These are phyloP conservation scores for Zygnema circumcarinatum DNA, from an alignment of 139 green algal genomes.

Conservation along the genomic window DNA sequence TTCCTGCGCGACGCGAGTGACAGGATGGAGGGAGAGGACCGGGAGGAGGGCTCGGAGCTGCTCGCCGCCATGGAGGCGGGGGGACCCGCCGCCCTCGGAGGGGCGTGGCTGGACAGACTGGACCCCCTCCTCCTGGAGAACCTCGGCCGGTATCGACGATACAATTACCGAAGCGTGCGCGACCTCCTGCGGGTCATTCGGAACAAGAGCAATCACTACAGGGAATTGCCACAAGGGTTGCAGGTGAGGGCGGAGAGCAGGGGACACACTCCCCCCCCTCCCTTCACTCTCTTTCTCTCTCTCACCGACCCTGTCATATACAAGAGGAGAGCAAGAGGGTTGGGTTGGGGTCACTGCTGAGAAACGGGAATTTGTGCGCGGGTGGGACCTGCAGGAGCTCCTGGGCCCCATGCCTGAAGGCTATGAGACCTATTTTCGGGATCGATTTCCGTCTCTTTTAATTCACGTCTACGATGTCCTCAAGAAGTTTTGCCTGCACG, in stretches of 20 bases:
- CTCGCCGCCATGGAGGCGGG: constrained; percentile 52
- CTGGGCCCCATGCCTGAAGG: constrained; percentile 50
- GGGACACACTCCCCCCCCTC: not conserved
- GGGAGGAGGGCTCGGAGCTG: constrained; percentile 60
- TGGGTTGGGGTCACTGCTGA: no score
- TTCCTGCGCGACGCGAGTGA: constrained; percentile 88
- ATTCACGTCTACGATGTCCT: constrained; percentile 78
- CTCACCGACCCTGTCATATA: not conserved
- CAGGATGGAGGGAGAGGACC: constrained; percentile 89
- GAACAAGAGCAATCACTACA: constrained; percentile 98
- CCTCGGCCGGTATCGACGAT: constrained; percentile 80
- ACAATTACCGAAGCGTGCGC: constrained; percentile 70
- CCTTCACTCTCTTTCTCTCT: constrained; percentile 18
- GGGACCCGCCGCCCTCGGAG: constrained; percentile 32
- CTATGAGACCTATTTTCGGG: constrained; percentile 77
- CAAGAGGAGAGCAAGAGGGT: no score
- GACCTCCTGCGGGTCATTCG: constrained; percentile 97
- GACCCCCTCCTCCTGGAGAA: constrained; percentile 84
- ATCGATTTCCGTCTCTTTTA: constrained; percentile 85
- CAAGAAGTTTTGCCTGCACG: constrained; percentile 24
- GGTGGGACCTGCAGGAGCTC: constrained; percentile 37
- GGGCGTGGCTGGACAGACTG: constrained; percentile 79
- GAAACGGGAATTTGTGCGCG: no score
- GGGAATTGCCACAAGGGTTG: constrained; percentile 82
- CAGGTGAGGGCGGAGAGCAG: constrained; percentile 43